Evolutionary conservation across 1,284 basidiomycete genomes (phyloP), one percentile per base, ranked within the genome.

Genomic region (Pseudomicrostroma phylloplanum): DNA sequence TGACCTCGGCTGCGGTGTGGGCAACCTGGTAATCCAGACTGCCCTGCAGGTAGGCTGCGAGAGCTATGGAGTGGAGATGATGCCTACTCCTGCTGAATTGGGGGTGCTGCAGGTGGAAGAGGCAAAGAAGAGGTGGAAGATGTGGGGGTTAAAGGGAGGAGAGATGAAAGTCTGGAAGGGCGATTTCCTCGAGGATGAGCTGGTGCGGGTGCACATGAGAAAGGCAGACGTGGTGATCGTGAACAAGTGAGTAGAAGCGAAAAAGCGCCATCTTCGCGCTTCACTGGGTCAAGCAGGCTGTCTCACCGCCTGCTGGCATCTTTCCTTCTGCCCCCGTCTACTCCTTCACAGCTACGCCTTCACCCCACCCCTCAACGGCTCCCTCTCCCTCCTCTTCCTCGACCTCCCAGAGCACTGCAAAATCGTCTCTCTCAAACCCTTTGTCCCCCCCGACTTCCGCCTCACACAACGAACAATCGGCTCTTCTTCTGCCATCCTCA

Each of bases 1-100:
- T 25, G 84, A 85, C 69, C 80, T 85, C 13, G 84, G 84, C 0
- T 82, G 81, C 1, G 84, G 84, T 0, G 84, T 85, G 0, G 83
- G 83, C 30, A 85, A 85, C 65, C 82, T 83, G 46, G 79, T 84
- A 2, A 74, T 85, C 0, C 84, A 85, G 67, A 81, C 82, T 1
- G 81, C 83, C 0, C 69, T 85, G n/a, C 83, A 83, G 73, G 81
- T 82, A 0, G 83, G 83, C 0, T 81, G 79, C 42, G 67, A 73
- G 17, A 67, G 75, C 21, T 83, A 82, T 66, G 84, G 84, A 9
- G 82, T 83, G 63, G 84, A 85, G 67, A 81, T 82, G 62, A 82
- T 85, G 72, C 77, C 80, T 0, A 79, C 81, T 1, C 83, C 84
- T 0, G 79, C 82, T 0, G 69, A 76, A 9, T 80, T 84, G 48